Conservation (phyloP, 257 asterid genomes). For the Ilex aquifolium region DNA sequence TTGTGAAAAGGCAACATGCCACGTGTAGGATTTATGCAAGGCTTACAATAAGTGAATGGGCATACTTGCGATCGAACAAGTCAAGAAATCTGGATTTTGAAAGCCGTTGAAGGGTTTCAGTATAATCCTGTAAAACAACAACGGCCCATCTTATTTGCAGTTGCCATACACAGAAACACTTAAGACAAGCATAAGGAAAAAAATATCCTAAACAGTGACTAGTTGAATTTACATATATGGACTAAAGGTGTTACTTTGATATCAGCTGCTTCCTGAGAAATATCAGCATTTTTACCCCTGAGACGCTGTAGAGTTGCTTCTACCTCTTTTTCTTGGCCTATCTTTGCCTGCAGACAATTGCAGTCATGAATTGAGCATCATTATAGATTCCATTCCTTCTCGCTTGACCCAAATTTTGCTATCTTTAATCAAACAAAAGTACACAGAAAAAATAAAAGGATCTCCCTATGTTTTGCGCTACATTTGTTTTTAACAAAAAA, state of each 20-base stretch:
- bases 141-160: neutral
- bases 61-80: conserved; percentile 23
- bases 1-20: no score
- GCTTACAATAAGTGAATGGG: conserved; percentile 29
- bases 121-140: conserved; percentile 15
- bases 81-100: conserved; percentile 24
- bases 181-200: no score
- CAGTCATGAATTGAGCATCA: no score
- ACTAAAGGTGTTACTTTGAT: conserved; percentile 11
- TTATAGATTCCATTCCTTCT: no score
- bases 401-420: no score
- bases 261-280: conserved; percentile 28
- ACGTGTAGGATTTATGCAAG: neutral
- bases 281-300: conserved; percentile 27
- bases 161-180: no score
- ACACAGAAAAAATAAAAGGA: neutral
- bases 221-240: no score
- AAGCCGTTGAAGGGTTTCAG: conserved; percentile 5
- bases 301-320: conserved; percentile 19
- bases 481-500: neutral
- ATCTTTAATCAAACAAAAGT: neutral
- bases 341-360: conserved; percentile 19
- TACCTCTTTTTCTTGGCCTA: conserved; percentile 14
- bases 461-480: neutral
- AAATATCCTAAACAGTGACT: no score